Conservation (phyloP, 2,329 filamentous ascomycete genomes). For the Arthrobotrys iridis region DNA sequence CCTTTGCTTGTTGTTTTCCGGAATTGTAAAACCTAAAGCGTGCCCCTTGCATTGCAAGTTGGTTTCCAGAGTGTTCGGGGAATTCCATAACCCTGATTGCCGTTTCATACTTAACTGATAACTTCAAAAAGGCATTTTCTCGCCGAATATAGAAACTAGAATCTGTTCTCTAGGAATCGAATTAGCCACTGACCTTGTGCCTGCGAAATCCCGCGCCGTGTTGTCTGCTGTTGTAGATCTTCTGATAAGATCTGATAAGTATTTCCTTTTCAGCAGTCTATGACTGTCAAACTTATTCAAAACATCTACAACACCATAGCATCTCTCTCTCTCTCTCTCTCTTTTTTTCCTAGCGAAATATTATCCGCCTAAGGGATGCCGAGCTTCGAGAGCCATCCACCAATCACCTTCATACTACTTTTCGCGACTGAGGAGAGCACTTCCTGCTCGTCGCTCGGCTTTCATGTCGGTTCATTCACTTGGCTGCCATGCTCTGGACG, state of each 20-base stretch:
- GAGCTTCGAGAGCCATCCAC: too few species aligned
- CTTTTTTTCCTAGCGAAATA: too few species aligned
- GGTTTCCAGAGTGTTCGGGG: background rate
- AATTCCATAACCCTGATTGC: constrained; percentile 1
- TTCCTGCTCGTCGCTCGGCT: background rate
- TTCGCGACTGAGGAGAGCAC: too few species aligned
- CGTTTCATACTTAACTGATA: background rate
- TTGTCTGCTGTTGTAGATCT: background rate
- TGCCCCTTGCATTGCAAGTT: constrained; percentile 28
- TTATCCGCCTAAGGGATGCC: too few species aligned
- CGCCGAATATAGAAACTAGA: background rate
- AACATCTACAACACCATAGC: too few species aligned
- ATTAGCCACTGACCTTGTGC: too few species aligned
- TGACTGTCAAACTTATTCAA: background rate
- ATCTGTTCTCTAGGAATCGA: background rate
- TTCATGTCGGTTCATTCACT: background rate
- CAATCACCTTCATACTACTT: background rate
- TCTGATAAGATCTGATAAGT: constrained; percentile 5
- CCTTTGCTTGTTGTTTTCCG: background rate
- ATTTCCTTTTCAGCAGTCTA: background rate
- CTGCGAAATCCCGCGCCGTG: background rate
- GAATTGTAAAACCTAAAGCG: background rate
- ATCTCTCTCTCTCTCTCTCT: too few species aligned
- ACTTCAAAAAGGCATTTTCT: background rate
- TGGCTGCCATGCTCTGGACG: background rate